Evolutionary conservation across 2,329 filamentous ascomycete species (phyloP).

Genomic region (Coniochaeta prunicola): DNA sequence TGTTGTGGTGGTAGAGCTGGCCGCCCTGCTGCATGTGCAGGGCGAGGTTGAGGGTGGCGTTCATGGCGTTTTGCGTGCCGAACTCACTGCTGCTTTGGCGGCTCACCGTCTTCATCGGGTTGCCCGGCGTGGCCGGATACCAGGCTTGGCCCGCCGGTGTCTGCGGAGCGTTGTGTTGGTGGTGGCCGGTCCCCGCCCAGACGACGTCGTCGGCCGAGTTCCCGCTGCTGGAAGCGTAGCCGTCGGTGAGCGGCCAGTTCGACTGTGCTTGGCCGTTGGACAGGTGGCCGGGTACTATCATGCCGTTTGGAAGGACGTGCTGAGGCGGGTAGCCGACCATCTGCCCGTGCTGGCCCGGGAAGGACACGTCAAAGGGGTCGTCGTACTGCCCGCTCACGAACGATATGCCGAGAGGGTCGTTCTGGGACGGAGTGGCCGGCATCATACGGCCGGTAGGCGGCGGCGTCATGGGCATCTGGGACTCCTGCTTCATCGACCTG

Average conservation of each 20-base stretch:
- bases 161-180: background rate
- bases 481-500: background rate
- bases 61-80: constrained; percentile 14
- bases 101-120: background rate
- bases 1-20: constrained; percentile 5
- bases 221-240: background rate
- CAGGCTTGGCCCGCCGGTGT: background rate
- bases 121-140: background rate
- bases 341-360: constrained; percentile 7
- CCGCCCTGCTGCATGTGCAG: constrained; percentile 34
- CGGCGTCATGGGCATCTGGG: constrained; percentile 10
- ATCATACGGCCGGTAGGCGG: constrained; percentile 11
- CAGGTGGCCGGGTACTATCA: background rate
- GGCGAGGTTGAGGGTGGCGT: constrained; percentile 29
- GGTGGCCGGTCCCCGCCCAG: background rate
- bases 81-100: background rate
- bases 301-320: constrained; percentile 14
- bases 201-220: background rate
- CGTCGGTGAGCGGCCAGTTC: background rate
- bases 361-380: constrained; percentile 16
- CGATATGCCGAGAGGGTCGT: constrained; percentile 3
- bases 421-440: constrained; percentile 1
- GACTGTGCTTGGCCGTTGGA: background rate
- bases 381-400: constrained; percentile 16
- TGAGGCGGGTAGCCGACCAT: constrained; percentile 7